Conservation (phyloP, 2,329 filamentous ascomycete genomes). For the Fusarium sp. region DNA sequence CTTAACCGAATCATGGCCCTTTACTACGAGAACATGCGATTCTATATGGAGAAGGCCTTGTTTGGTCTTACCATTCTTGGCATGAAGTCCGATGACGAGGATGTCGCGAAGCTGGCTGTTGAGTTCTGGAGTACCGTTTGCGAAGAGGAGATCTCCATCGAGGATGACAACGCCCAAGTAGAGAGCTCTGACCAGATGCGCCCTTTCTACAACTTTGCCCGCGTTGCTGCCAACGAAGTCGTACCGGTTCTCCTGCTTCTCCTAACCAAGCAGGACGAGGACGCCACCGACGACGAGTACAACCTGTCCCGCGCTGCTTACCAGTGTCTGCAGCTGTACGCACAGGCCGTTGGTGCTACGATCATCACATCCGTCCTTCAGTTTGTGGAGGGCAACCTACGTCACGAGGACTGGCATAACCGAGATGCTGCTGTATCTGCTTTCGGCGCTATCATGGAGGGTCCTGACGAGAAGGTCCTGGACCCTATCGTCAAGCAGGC, state of each 20-base stretch:
- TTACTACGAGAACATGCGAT: constrained; percentile 99
- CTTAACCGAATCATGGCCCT: constrained; percentile 98
- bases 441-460: constrained; percentile 98
- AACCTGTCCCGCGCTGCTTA: constrained; percentile 95
- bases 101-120: constrained; percentile 96
- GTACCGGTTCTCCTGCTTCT: constrained; percentile 89
- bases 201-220: constrained; percentile 94
- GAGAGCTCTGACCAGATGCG: constrained; percentile 86
- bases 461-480: constrained; percentile 89
- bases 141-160: constrained; percentile 97
- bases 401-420: constrained; percentile 91
- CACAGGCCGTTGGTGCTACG: constrained; percentile 85
- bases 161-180: constrained; percentile 86
- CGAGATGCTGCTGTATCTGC: constrained; percentile 96
- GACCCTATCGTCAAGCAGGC: constrained; percentile 97
- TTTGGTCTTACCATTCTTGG: constrained; percentile 97
- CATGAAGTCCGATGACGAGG: constrained; percentile 98
- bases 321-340: constrained; percentile 94
- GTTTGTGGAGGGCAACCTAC: constrained; percentile 92
- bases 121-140: constrained; percentile 99
- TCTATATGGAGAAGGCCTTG: constrained; percentile 99
- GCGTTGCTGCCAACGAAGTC: constrained; percentile 91
- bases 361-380: constrained; percentile 87
- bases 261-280: constrained; percentile 96
- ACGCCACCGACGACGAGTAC: constrained; percentile 96